Evolutionary conservation across 2,329 filamentous ascomycete genomes (phyloP), one percentile per base, ranked within the genome.

Genomic region (Incumbomyces lentus): DNA sequence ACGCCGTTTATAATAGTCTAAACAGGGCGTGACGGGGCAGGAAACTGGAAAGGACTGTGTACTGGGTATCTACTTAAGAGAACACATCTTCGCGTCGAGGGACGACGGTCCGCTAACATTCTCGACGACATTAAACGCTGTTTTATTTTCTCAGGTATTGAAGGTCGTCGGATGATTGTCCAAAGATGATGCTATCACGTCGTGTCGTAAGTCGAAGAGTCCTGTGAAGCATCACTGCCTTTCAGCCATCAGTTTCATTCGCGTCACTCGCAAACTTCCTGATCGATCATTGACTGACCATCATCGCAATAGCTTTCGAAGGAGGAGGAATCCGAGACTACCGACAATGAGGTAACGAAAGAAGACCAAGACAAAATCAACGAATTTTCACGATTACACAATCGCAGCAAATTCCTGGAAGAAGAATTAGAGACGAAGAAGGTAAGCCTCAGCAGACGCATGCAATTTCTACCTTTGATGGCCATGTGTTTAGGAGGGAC

Each of bases 311-410:
- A 96, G 92, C 83, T 98, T 56, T 87, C 86, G 38, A 93, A 87
- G 63, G 90, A 95, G 64, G 90, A 96, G 59, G 92, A 98, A 68
- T 82, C 72, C 48, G 64, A 81, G 49, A 73, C 81, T 44, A 76
- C 79, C 51, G 92, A 98, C 63, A 83, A 88, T 58, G 86, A 95
- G 67, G 92, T 98, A 49, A 85, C 92, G 50, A 84, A 89, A 60
- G 89, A 96, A 65, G 92, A 98, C 64, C 92, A 98, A 67, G 89
- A 96, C 70, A 94, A 92, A 70, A 98, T 98, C 78, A 98, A 98
- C 70, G 83, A 81, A 55, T 98, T 98, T 74, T 95, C 89, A 66
- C 82, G 88, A 37, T 73, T 98, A 52, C 92, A 98, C 65, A 87
- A 93, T 63, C 83, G 86, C 43, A 85, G 95, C 64, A 74, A 84